Evolutionary conservation across 805 yeast species (phyloP).

Genomic region (Myxozyma neglecta): DNA sequence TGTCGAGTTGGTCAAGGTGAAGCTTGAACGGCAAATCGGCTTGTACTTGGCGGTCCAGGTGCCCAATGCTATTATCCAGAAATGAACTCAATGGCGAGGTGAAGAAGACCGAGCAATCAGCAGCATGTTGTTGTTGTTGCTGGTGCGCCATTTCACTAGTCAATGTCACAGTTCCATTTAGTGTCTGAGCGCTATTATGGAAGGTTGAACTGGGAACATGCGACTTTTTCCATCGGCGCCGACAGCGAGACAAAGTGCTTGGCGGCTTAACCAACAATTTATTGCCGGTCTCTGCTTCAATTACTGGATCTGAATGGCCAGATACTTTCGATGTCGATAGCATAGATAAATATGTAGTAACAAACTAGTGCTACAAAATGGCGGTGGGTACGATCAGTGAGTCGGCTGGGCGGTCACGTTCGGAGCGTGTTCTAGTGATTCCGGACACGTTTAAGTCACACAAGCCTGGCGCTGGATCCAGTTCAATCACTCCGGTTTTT

Average conservation of each 20-base stretch:
- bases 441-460: not conserved
- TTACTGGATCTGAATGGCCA: not conserved
- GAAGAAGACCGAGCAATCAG: not conserved
- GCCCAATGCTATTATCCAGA: not conserved
- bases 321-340: not conserved
- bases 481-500: too few relatives aligned
- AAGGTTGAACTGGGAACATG: not conserved
- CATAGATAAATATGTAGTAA: not conserved
- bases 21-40: not conserved
- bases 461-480: not conserved
- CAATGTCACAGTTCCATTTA: slow-evolving; percentile 1
- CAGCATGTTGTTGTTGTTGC: not conserved
- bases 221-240: not conserved
- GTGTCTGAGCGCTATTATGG: not conserved
- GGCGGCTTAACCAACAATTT: not conserved
- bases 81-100: not conserved
- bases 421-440: not conserved
- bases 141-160: not conserved
- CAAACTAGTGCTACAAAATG: not conserved
- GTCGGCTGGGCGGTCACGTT: not conserved
- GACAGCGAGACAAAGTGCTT: not conserved
- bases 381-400: not conserved
- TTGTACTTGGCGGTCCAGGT: not conserved
- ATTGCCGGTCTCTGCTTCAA: not conserved
- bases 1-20: not conserved